A percentile compares a stretch with the other conserved stretches of the same genome.
Conservation (phyloP, 164 flowering plant genomes). For the Kingdonia uniflora region DNA sequence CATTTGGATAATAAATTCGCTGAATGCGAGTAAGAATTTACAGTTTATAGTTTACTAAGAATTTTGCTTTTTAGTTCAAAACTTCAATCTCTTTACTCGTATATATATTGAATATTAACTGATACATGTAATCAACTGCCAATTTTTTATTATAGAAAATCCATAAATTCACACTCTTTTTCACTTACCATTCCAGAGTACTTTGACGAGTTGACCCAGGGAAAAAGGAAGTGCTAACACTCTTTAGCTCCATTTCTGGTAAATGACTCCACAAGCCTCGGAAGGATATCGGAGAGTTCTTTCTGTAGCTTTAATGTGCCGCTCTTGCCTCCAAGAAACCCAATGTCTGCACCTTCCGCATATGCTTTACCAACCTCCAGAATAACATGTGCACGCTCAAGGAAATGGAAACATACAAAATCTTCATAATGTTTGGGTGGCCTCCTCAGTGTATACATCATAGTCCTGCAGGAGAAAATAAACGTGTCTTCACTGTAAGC, state of each 20-base stretch:
- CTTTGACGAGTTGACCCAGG: too few species aligned
- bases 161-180: too few species aligned
- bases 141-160: too few species aligned
- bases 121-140: too few species aligned
- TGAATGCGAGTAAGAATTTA: too few species aligned
- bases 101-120: too few species aligned
- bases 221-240: slow-evolving; percentile 1
- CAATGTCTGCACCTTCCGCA: background rate
- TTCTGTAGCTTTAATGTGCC: background rate
- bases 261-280: background rate
- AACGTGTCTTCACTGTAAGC: slow-evolving; percentile 5
- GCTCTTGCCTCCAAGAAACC: background rate
- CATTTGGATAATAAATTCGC: too few species aligned
- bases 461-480: slow-evolving; percentile 8
- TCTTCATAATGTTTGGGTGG: slow-evolving; percentile 4
- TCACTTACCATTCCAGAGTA: too few species aligned
- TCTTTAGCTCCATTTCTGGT: slow-evolving; percentile 1
- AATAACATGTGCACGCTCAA: background rate
- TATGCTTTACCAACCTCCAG: slow-evolving; percentile 5
- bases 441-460: background rate
- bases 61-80: too few species aligned
- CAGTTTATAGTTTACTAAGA: too few species aligned
- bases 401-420: slow-evolving; percentile 1
- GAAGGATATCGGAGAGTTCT: background rate
- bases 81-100: too few species aligned